Evolutionary conservation across 306 rosid species (phyloP).

Genomic region (Spatholobus suberectus): DNA sequence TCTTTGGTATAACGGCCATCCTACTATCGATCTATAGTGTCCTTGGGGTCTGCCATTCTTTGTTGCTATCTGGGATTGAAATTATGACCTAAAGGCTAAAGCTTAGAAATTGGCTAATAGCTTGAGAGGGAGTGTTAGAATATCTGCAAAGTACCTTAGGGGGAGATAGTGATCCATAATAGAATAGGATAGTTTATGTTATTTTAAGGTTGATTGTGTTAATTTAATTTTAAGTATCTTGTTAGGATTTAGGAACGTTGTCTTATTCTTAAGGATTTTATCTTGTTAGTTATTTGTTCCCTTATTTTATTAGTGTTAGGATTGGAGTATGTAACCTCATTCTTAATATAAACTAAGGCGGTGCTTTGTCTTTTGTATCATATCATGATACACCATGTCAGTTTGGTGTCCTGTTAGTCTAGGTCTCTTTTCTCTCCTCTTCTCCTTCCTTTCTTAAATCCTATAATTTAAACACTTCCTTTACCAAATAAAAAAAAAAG

Average conservation of each 20-base stretch:
- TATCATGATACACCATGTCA: neutral
- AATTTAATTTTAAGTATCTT: neutral
- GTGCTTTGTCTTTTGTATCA: neutral
- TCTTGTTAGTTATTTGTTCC: neutral
- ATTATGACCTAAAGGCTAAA: neutral
- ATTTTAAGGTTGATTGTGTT: neutral
- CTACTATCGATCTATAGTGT: neutral
- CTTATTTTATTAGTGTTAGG: neutral
- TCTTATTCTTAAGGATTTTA: neutral
- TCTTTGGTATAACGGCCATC: neutral
- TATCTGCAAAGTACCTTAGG: neutral
- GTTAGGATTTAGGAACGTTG: neutral
- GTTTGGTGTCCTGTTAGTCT: neutral
- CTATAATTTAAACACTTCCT: slow-evolving; percentile 11
- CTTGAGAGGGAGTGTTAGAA: neutral
- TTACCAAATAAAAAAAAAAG: neutral
- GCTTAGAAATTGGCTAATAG: neutral
- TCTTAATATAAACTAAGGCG: neutral
- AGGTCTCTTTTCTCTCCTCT: neutral
- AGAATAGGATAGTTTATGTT: neutral
- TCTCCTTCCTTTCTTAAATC: neutral
- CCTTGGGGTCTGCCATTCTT: neutral
- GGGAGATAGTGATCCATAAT: neutral
- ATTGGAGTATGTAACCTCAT: neutral
- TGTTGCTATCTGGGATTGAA: neutral